These are phyloP conservation scores for Amauroascus niger DNA, from an alignment of 2,329 filamentous ascomycete genomes.

Conservation along the genomic window DNA sequence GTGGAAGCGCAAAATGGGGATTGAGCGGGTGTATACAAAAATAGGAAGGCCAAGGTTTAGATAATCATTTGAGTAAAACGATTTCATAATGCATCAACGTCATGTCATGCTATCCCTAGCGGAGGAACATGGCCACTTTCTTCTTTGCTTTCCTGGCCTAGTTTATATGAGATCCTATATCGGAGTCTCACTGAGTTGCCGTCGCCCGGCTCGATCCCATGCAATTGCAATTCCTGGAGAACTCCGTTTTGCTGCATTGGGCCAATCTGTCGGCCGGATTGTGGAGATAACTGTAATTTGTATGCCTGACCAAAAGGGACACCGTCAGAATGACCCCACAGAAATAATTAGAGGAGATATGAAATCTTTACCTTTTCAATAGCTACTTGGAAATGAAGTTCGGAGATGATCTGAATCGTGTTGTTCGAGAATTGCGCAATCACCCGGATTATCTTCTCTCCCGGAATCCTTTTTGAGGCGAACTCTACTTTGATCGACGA, in stretches of 20 bases:
- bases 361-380: slow-evolving; percentile 67
- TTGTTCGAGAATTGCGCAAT: slow-evolving; percentile 77
- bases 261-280: slow-evolving; percentile 65
- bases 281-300: slow-evolving; percentile 70
- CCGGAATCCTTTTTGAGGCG: slow-evolving; percentile 51
- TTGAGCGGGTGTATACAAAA: neutral
- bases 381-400: slow-evolving; percentile 83
- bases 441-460: slow-evolving; percentile 54
- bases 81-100: neutral
- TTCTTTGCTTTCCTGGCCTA: slow-evolving; percentile 53
- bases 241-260: slow-evolving; percentile 67
- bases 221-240: slow-evolving; percentile 68
- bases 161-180: slow-evolving; percentile 74
- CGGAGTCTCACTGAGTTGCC: slow-evolving; percentile 78
- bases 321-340: slow-evolving; percentile 8
- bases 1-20: neutral
- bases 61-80: neutral
- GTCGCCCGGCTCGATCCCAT: slow-evolving; percentile 61
- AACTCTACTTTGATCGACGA: slow-evolving; percentile 64
- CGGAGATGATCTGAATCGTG: slow-evolving; percentile 58
- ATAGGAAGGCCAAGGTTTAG: neutral
- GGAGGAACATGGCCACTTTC: slow-evolving; percentile 80
- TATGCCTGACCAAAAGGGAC: slow-evolving; percentile 51
- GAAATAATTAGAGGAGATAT: slow-evolving; percentile 5
- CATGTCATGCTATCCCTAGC: slow-evolving; percentile 57